These are phyloP conservation scores for Elongisporangium senticosum DNA, from an alignment of 352 stramenopile genomes.

Conservation along the genomic window DNA sequence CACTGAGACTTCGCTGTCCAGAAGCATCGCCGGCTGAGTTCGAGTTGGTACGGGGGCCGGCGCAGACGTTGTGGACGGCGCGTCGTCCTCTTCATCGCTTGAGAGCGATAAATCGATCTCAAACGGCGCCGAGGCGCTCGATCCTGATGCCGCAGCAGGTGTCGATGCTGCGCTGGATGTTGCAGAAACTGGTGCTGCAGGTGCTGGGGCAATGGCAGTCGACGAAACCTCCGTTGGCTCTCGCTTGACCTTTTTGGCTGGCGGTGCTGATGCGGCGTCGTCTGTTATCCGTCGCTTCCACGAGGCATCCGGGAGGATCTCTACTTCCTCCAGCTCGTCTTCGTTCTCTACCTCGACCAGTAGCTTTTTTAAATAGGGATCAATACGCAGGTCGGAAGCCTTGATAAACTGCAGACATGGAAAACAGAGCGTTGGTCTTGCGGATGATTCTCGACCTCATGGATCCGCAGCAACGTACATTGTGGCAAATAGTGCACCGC, in stretches of 20 bases:
- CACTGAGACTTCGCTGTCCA: slow-evolving; percentile 58
- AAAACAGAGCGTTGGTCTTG: slow-evolving; percentile 5
- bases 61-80: slow-evolving; percentile 4
- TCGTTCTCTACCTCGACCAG: slow-evolving; percentile 75
- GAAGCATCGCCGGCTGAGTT: slow-evolving; percentile 19
- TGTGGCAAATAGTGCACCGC: slow-evolving; percentile 89
- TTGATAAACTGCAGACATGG: slow-evolving; percentile 74
- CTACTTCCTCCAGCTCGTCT: slow-evolving; percentile 86
- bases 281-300: slow-evolving; percentile 66
- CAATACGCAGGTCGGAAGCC: slow-evolving; percentile 80
- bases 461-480: slow-evolving; percentile 33
- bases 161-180: slow-evolving; percentile 2
- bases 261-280: slow-evolving; percentile 27
- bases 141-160: slow-evolving; percentile 10
- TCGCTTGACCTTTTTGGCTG: slow-evolving; percentile 54
- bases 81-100: slow-evolving; percentile 63
- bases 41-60: not conserved
- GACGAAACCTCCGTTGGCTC: slow-evolving; percentile 21
- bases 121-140: slow-evolving; percentile 29
- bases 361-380: slow-evolving; percentile 88
- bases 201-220: slow-evolving; percentile 1
- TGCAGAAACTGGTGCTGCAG: slow-evolving; percentile 6
- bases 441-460: not conserved
- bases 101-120: slow-evolving; percentile 72
- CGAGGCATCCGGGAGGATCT: slow-evolving; percentile 83